These are phyloP conservation scores for Hirschfeldia incana DNA, from an alignment of 345 rosid species.

Conservation along the genomic window DNA sequence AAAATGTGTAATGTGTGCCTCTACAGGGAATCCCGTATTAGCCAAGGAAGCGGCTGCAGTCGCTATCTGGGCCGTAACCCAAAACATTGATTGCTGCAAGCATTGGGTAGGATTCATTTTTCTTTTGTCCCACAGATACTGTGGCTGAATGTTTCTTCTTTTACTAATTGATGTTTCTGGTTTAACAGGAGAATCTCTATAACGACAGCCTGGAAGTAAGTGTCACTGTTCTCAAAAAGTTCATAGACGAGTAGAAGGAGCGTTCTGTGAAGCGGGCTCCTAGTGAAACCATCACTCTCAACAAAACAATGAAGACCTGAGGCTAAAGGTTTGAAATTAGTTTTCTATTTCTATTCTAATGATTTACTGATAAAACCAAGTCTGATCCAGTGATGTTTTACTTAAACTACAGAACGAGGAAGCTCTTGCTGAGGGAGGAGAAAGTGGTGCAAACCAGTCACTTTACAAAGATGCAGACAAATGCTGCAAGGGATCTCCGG, in stretches of 20 bases:
- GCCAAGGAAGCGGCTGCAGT: constrained; percentile 67
- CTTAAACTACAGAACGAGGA: constrained; percentile 51
- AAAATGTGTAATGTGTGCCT: not conserved
- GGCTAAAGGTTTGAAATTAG: constrained; percentile 51
- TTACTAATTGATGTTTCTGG: not conserved
- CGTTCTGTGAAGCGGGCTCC: constrained; percentile 49
- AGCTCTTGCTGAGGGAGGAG: constrained; percentile 40
- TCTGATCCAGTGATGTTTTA: not conserved
- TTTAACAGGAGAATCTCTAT: constrained; percentile 62
- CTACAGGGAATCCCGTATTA: constrained; percentile 52
- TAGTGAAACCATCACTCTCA: constrained; percentile 44
- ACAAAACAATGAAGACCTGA: constrained; percentile 51
- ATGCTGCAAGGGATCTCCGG: constrained; percentile 52
- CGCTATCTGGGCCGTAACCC: constrained; percentile 57
- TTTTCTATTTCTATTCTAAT: not conserved
- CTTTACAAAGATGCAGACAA: constrained; percentile 53
- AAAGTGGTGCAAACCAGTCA: constrained; percentile 38
- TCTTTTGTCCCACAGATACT: not conserved
- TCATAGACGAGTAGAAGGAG: constrained; percentile 61
- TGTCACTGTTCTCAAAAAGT: constrained; percentile 48
- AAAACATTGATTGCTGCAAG: constrained; percentile 67
- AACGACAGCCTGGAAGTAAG: constrained; percentile 61
- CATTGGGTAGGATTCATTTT: constrained; percentile 59
- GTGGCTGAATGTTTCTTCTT: not conserved
- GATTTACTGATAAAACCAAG: not conserved